Base-by-base conservation (phyloP, 495 filamentous ascomycete species). In the Talaromyces proteolyticus region DNA sequence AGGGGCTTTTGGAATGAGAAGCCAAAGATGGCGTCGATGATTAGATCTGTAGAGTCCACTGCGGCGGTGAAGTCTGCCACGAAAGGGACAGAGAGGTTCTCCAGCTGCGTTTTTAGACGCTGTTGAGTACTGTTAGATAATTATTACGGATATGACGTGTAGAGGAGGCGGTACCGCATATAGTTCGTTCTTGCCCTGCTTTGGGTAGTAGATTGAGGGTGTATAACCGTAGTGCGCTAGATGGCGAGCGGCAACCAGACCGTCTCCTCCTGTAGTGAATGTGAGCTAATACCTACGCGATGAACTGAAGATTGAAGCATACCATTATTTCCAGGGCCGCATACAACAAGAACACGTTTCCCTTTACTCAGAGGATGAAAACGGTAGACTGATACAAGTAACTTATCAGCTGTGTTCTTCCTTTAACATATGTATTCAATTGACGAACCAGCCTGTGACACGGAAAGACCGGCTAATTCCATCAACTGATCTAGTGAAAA, bases 401-500 rank as follows among this genome's bases (percentile, higher is more conserved):
- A 45, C 23, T 22, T 6, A 45, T 22, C 42, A 29, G 20, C 14
- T 42, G 10, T 7, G 40, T 16, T 10, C 17, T 7, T 42, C 6
- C 6, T 17, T 42, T 42, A 6, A 17, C 6, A n/a, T n/a, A 34
- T 16, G 24, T 6, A 22, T 10, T 6, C 20, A 53, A 43, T 50
- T 23, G 10, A 41, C 47, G 21, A n/a, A 92, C 91, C 85, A 42
- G 86, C 91, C 78, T 98, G 91, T 4, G 92, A 90, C 3, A 98
- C 93, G 2, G 91, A 90, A 1, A 96, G 74, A 0, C 93, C 93
- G 24, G 93, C 93, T 2, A 98, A 72, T 62, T 98, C 93, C 93
- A 98, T 98, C 46, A 98, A 73, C 64, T 98, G 93, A 66, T 97
- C 93, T 37, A 98, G 76, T 3, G 90, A 95, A 72, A 91, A 98